These are phyloP conservation scores for Phalaenopsis hybrid DNA, from an alignment of 116 monocot genomes.

Conservation along the genomic window DNA sequence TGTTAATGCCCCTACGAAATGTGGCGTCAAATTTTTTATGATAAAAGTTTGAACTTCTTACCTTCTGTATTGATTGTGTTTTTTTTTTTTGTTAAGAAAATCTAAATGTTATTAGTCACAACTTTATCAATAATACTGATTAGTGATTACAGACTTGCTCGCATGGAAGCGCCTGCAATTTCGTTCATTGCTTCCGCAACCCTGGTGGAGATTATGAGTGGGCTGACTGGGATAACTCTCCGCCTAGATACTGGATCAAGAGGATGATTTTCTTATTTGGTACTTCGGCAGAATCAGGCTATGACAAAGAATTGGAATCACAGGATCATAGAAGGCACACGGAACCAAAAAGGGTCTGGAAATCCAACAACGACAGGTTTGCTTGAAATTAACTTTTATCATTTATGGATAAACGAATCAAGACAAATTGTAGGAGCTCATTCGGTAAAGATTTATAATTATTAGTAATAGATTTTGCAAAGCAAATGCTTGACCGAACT, in stretches of 20 bases:
- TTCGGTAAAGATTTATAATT: neutral
- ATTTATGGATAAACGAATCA: neutral
- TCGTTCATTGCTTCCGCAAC: slow-evolving; percentile 89
- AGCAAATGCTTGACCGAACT: too few relatives aligned
- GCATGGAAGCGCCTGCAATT: slow-evolving; percentile 85
- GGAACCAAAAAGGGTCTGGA: slow-evolving; percentile 20
- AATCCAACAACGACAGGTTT: slow-evolving; percentile 10
- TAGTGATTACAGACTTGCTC: slow-evolving; percentile 59
- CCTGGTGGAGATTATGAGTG: slow-evolving; percentile 98
- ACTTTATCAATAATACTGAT: neutral
- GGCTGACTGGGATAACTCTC: slow-evolving; percentile 96
- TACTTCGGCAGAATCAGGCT: slow-evolving; percentile 27
- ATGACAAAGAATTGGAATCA: slow-evolving; percentile 25
- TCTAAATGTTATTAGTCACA: neutral
- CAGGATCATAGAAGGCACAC: slow-evolving; percentile 22
- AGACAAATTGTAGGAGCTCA: neutral
- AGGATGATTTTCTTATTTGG: slow-evolving; percentile 87
- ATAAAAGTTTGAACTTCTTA: neutral
- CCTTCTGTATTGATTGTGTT: neutral
- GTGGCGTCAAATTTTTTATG: neutral
- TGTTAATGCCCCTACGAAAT: neutral
- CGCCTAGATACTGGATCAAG: slow-evolving; percentile 78
- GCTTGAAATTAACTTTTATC: neutral
- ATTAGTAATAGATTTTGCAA: neutral
- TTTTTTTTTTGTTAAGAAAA: neutral